Conservation (phyloP, 2,329 filamentous ascomycete species). For the Parascedosporium putredinis region DNA sequence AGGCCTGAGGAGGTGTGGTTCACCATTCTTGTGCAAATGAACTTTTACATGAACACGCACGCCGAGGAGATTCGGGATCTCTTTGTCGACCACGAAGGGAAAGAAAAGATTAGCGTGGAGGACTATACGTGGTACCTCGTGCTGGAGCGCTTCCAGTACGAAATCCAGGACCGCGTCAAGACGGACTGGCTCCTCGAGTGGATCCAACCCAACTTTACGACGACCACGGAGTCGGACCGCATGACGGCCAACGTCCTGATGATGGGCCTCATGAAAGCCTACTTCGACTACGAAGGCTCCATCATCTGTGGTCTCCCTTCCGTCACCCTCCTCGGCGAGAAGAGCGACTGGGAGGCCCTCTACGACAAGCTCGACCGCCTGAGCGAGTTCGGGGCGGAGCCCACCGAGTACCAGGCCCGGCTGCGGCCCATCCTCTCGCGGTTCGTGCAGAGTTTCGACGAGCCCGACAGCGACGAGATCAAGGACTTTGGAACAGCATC, state of each 20-base stretch:
- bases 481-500: conserved; percentile 33
- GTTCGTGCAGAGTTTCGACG: conserved; percentile 34
- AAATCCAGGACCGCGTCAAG: conserved; percentile 9
- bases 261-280: conserved; percentile 32
- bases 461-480: conserved; percentile 21
- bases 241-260: conserved; percentile 22
- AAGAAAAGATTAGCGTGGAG: conserved; percentile 25
- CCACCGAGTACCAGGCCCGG: conserved; percentile 24
- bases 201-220: conserved; percentile 32
- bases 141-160: conserved; percentile 8
- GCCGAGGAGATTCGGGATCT: conserved; percentile 32
- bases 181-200: conserved; percentile 22
- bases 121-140: conserved; percentile 7
- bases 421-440: conserved; percentile 32
- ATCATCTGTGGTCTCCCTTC: conserved; percentile 32
- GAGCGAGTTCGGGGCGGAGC: conserved; percentile 30
- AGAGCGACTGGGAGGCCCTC: conserved; percentile 29
- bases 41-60: conserved; percentile 37
- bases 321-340: conserved; percentile 28
- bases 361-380: conserved; percentile 28
- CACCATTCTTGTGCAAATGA: conserved; percentile 40
- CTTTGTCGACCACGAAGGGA: conserved; percentile 34
- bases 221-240: conserved; percentile 13
- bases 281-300: conserved; percentile 25
- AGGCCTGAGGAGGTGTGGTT: conserved; percentile 47